Evolutionary conservation across 352 stramenopile genomes (phyloP).

Genomic region (Pythium aristosporum): DNA sequence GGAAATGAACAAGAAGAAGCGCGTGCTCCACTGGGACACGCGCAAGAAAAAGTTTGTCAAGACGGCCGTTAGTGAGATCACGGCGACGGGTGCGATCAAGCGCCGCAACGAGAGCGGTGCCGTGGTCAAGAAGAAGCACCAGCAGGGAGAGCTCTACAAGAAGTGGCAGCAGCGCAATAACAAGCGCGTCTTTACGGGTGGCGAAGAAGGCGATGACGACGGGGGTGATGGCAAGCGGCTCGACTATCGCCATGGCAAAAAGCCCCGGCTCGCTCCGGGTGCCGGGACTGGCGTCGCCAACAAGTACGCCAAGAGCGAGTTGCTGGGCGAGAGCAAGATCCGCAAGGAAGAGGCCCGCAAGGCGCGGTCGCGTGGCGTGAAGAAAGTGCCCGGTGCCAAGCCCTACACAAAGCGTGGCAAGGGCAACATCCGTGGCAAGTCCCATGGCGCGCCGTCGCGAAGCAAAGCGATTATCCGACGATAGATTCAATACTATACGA

Average conservation of each 20-base stretch:
- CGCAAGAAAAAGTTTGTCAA: constrained; percentile 97
- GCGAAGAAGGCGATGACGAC: constrained; percentile 68
- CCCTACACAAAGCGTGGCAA: constrained; percentile 56
- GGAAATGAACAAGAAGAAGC: constrained; percentile 96
- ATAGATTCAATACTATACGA: constrained; percentile 15
- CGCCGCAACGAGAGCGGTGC: constrained; percentile 86
- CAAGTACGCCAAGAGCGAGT: constrained; percentile 77
- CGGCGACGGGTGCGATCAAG: constrained; percentile 75
- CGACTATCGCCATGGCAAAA: constrained; percentile 81
- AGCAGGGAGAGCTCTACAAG: constrained; percentile 91
- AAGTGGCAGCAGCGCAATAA: constrained; percentile 93
- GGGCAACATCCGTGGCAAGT: constrained; percentile 78
- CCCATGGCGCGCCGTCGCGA: constrained; percentile 72
- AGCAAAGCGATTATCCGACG: constrained; percentile 78
- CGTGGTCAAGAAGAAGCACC: constrained; percentile 81
- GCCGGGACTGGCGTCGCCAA: constrained; percentile 47
- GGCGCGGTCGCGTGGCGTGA: constrained; percentile 74
- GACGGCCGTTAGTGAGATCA: constrained; percentile 90
- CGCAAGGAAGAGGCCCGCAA: constrained; percentile 87
- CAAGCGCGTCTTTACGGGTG: constrained; percentile 76
- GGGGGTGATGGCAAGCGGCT: constrained; percentile 40
- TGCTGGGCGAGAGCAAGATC: constrained; percentile 77
- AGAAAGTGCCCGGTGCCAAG: constrained; percentile 41
- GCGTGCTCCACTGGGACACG: constrained; percentile 98
- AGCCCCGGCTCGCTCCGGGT: constrained; percentile 41